These are phyloP conservation scores for Achlya hypogyna DNA, from an alignment of 352 stramenopile genomes.

Conservation along the genomic window DNA sequence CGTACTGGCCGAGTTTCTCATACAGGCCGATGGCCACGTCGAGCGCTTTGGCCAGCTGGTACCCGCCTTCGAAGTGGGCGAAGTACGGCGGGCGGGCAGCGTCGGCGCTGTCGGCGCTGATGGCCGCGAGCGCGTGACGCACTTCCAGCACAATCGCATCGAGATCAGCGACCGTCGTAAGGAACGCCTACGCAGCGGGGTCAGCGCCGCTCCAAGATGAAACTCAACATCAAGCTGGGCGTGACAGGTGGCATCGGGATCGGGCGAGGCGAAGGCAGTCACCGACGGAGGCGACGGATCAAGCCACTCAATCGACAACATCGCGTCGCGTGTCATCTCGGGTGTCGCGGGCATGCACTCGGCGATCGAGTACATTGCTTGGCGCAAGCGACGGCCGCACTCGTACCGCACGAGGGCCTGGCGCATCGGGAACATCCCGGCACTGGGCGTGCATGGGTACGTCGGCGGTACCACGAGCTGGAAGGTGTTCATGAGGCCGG, in stretches of 20 bases:
- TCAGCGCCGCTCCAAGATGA: no score
- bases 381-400: constrained; percentile 45
- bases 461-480: constrained; percentile 33
- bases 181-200: constrained; percentile 1
- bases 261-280: background rate
- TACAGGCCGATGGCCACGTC: constrained; percentile 48
- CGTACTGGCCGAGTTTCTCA: constrained; percentile 69
- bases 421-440: constrained; percentile 32
- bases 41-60: constrained; percentile 54
- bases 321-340: background rate
- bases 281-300: background rate
- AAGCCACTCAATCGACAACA: constrained; percentile 4
- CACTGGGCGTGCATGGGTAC: constrained; percentile 11
- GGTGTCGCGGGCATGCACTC: background rate
- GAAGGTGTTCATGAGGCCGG: constrained; percentile 59
- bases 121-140: constrained; percentile 38
- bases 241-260: no score
- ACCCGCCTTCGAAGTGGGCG: constrained; percentile 54
- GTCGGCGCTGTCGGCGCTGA: background rate
- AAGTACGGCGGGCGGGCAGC: constrained; percentile 35
- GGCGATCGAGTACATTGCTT: constrained; percentile 25
- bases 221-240: no score
- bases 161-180: constrained; percentile 24
- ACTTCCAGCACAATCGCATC: constrained; percentile 51
- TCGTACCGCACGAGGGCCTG: constrained; percentile 63